Conservation (phyloP, 2,329 filamentous ascomycete genomes). For the Clarireedia sp. region DNA sequence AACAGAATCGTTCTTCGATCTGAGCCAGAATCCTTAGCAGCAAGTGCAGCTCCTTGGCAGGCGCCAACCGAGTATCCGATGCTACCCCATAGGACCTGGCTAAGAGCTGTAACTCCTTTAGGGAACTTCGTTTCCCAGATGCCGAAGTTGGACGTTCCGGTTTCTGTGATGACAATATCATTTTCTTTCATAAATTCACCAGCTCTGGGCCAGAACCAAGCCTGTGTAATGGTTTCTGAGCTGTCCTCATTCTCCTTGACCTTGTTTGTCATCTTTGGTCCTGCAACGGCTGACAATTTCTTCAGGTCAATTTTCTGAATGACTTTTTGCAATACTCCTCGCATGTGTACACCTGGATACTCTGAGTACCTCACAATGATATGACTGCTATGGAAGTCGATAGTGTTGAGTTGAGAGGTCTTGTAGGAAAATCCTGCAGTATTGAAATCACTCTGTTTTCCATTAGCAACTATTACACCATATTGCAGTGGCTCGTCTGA, state of each 20-base stretch:
- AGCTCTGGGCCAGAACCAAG: conserved; percentile 70
- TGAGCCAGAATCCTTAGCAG: conserved; percentile 54
- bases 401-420: conserved; percentile 66
- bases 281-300: conserved; percentile 47
- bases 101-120: conserved; percentile 66
- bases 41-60: conserved; percentile 63
- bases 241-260: conserved; percentile 35
- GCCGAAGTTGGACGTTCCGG: conserved; percentile 81
- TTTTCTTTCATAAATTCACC: conserved; percentile 62
- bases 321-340: conserved; percentile 66
- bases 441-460: conserved; percentile 64
- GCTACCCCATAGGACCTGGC: conserved; percentile 65
- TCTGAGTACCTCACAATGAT: conserved; percentile 70
- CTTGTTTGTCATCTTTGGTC: conserved; percentile 47
- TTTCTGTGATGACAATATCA: conserved; percentile 66
- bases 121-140: conserved; percentile 83
- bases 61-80: conserved; percentile 59
- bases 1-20: conserved; percentile 69
- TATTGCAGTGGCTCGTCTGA: background rate
- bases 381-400: conserved; percentile 71
- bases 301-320: conserved; percentile 49
- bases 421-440: conserved; percentile 76
- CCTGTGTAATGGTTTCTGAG: conserved; percentile 51
- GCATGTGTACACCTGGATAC: conserved; percentile 72
- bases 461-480: background rate